Base-by-base conservation (phyloP, 2,329 filamentous ascomycete species). In the Aspergillus hiratsukae region DNA sequence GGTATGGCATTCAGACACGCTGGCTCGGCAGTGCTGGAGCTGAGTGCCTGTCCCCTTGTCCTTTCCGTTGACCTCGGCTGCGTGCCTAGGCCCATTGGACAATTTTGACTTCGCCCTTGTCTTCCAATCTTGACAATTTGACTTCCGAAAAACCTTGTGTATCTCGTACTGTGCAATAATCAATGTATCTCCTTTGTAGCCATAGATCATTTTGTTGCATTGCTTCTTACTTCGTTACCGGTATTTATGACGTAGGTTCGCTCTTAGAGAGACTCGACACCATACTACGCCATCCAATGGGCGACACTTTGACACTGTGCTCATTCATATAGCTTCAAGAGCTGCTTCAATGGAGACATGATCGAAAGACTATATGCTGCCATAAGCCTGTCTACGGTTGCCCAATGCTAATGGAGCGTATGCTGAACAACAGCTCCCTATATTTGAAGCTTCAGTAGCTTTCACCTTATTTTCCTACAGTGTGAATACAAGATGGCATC, bases 91-190 rank as follows among this genome's bases (percentile, higher is more conserved):
- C 48, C 49, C 29, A 23, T 54, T 59, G 58, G 46, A 49, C 55
- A 61, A 55, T 53, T 54, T 57, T n/a, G 31, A 58, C 58, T 64
- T 64, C 56, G 57, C 61, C 57, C 55, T 53, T 65, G 66, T 64
- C 61, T 62, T 69, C 63, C 56, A 35, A 35, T 66, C 61, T 65
- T 65, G 63, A 61, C 69, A 62, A 66, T 63, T 52, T 57, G 55
- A 66, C 66, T 65, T 64, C 61, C 55, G 72, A 72, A 72, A 69
- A 56, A 60, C 61, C 66, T 60, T 68, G 63, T 75, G 71, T 75
- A 75, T 69, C 64, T 66, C 67, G 71, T 75, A 74, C 71, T 74
- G 72, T 75, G 72, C 72, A 66, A 75, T 75, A 74, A 72, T 71
- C 72, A 69, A 73, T 73, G 58, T 69, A 73, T 75, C 65, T 74